Base-by-base conservation (phyloP, 2,329 filamentous ascomycete species). In the Cercospora sesami region DNA sequence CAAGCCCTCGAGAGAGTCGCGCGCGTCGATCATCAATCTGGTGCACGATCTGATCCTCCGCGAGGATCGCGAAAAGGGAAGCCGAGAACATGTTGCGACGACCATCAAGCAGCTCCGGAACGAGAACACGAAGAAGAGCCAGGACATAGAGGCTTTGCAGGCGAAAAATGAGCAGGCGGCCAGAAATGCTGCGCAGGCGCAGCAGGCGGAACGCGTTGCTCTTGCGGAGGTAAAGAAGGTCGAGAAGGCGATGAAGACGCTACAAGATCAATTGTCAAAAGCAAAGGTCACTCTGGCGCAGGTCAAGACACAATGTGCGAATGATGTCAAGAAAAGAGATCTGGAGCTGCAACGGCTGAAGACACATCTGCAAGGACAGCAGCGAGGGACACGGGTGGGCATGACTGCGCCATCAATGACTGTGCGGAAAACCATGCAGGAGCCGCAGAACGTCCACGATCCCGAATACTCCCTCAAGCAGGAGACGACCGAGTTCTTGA, bases 1-100 rank as follows among this genome's bases (percentile, higher is more conserved):
- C 68, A 87, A 89, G 71, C 87, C 86, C 18, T 84, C 87, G 42
- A 86, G 86, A 76, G 87, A 86, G 61, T 91, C 91, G 18, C 94
- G 95, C 89, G 90, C 91, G 21, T 88, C 89, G 72, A 90, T 98
- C 74, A 97, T 99, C 81, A 91, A 94, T 77, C 86, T 99, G 26
- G 89, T 99, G 60, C 97, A 99, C 80, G 95, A 99, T 78, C 81
- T 99, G 73, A 92, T 99, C 68, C 79, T 97, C 68, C 88, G 94
- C 73, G 88, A 94, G 83, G 95, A 99, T 91, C 91, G 93, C 78
- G 94, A 97, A 80, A 91, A 93, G 70, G 91, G 95, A 71, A 91
- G 96, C 78, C 90, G 92, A 75, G 94, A 97, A 79, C 90, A 89
- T 33, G 85, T 97, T 21, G 92, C 92, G 3, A 86, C 87, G 14